These are phyloP conservation scores for Penicillium silybi DNA, from an alignment of 495 filamentous ascomycete genomes.

Conservation along the genomic window DNA sequence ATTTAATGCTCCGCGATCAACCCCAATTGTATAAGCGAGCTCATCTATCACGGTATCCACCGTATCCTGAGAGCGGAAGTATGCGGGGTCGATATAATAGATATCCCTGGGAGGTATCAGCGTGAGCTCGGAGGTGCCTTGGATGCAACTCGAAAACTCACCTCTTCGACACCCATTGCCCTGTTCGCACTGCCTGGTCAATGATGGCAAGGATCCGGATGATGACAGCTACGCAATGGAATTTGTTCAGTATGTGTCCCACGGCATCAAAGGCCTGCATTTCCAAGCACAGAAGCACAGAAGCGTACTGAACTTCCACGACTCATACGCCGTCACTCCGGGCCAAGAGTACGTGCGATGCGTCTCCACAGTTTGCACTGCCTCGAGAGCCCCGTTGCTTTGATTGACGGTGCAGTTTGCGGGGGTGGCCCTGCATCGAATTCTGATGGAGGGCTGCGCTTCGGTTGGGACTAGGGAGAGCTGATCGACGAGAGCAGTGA, in stretches of 20 bases:
- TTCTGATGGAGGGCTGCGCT: constrained; percentile 28
- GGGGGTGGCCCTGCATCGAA: constrained; percentile 25
- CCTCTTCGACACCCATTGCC: constrained; percentile 74
- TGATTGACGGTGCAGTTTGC: constrained; percentile 26
- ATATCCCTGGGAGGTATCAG: constrained; percentile 60
- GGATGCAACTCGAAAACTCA: constrained; percentile 20
- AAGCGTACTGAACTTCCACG: constrained; percentile 61
- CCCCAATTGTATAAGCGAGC: constrained; percentile 65
- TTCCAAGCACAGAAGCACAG: neutral
- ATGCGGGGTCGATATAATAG: constrained; percentile 78
- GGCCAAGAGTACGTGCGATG: constrained; percentile 50
- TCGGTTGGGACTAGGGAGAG: constrained; percentile 20
- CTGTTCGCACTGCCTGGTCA: constrained; percentile 60
- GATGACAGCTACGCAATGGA: constrained; percentile 44
- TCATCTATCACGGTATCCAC: constrained; percentile 82
- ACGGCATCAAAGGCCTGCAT: neutral
- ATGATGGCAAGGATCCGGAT: constrained; percentile 68
- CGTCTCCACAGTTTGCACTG: constrained; percentile 6
- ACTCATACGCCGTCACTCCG: constrained; percentile 54
- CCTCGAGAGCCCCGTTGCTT: constrained; percentile 28
- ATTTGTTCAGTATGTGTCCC: neutral
- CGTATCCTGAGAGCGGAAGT: constrained; percentile 71
- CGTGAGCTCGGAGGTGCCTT: neutral
- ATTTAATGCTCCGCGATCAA: constrained; percentile 34
- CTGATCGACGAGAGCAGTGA: constrained; percentile 25